Percentiles rank a stretch among this genome's conserved stretches.
Evolutionary conservation across 2,329 filamentous ascomycete genomes (phyloP).

Genomic region (Sclerotiophoma versabilis): DNA sequence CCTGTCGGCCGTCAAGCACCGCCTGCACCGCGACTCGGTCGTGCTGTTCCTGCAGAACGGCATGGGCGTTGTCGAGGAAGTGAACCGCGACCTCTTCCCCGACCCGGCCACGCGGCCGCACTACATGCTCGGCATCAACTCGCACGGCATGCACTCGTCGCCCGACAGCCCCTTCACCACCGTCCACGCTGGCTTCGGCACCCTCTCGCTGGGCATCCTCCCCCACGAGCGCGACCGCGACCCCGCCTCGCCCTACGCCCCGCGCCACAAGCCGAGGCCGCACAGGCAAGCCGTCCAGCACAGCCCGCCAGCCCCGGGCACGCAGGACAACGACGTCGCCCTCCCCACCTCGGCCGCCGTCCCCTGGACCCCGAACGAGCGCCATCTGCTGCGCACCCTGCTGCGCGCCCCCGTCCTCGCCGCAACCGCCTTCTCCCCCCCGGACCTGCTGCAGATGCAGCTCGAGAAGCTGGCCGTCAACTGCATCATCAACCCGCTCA

Average conservation of each 20-base stretch:
- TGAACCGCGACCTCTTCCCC: conserved; percentile 75
- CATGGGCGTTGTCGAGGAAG: conserved; percentile 80
- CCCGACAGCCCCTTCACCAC: conserved; percentile 59
- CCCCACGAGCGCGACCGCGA: conserved; percentile 48
- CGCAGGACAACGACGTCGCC: conserved; percentile 23
- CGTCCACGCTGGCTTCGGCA: conserved; percentile 65
- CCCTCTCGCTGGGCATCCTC: conserved; percentile 63
- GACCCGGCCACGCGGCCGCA: conserved; percentile 70
- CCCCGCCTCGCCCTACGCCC: conserved; percentile 33
- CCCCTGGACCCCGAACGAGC: conserved; percentile 53
- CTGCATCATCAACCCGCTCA: conserved; percentile 80
- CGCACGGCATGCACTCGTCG: conserved; percentile 61
- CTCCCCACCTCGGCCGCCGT: conserved; percentile 28
- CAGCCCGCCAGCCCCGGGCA: conserved; percentile 18
- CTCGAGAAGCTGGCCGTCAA: conserved; percentile 80
- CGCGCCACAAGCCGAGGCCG: conserved; percentile 19
- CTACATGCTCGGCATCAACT: conserved; percentile 75
- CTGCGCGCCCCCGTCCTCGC: conserved; percentile 68
- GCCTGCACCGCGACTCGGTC: conserved; percentile 72
- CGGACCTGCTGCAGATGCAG: conserved; percentile 73
- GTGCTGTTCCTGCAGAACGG: conserved; percentile 82
- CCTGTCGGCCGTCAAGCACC: conserved; percentile 69
- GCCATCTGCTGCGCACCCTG: conserved; percentile 71
- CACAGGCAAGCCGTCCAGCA: conserved; percentile 8
- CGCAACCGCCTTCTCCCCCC: conserved; percentile 64